Base-by-base conservation (phyloP, 768 basidiomycete species). In the Cytidiella melzeri region DNA sequence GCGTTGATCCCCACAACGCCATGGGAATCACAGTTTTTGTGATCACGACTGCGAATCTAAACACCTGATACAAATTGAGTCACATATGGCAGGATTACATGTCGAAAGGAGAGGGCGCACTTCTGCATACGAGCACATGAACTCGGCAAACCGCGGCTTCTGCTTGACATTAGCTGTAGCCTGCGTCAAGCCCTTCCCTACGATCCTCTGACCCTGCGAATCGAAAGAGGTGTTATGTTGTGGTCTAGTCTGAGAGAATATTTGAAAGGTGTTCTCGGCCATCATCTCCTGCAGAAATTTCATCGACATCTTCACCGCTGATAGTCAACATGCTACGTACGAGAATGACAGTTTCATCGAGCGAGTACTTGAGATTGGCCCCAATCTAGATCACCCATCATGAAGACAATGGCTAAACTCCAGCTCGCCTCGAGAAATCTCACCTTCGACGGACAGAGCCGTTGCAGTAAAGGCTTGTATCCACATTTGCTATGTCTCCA, bases 101-200 rank as follows among this genome's bases (percentile, higher is more conserved):
- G 25, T 18, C 24, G 11, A 13, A 5, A 4, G 9, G 5, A 13
- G n/a, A 13, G 19, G 3, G 39, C 68, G 10, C 37, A 88, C 90
- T 72, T 90, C 84, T 6, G 67, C 56, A 53, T 81, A 64, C 45
- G 68, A 73, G 58, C 84, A 92, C 1, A 79, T 71, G 61, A 87
- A 93, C 46, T 93, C 87, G 0, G 76, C 72, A 59, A 92, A 91
- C n/a, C 77, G 76, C 11, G 89, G 90, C 62, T 90, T 92, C 45
- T 67, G 52, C 45, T 67, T 69, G 1, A 67, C 69, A 25, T 76
- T 64, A 26, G 67, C 62, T 55, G 58, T 69, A 7, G 79, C 73
- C 60, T 79, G 73, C 10, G 77, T 75, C 9, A 70, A 60, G 1
- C 76, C 75, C 11, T 69, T 62, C 26, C 76, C 63, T 15, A 68